phyloP scores from a whole-genome alignment of 768 basidiomycete species.

The Cystofilobasidium ferigula region DNA sequence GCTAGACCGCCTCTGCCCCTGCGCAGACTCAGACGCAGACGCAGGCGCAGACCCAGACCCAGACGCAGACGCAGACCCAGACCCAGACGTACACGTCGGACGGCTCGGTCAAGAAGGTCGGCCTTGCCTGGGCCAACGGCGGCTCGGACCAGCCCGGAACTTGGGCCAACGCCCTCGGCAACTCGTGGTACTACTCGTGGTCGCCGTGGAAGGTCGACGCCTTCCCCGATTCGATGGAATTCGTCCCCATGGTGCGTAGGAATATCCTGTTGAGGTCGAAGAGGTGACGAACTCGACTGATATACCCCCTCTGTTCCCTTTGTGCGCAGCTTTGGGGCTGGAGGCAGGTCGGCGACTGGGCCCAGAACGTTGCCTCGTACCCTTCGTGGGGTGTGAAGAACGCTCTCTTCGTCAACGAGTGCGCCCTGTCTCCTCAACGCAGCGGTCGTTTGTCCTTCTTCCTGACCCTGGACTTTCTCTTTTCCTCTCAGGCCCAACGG shows the following conservation, averaged over 20 bases:
- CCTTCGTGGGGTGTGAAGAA: slow-evolving; percentile 19
- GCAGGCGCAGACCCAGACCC: no score
- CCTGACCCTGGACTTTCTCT: background rate
- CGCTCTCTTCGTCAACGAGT: slow-evolving; percentile 27
- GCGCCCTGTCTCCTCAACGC: background rate
- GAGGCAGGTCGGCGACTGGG: slow-evolving; percentile 23
- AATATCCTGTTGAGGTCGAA: background rate
- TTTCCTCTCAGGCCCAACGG: slow-evolving; percentile 14
- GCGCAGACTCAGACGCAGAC: no score
- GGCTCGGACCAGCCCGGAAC: slow-evolving; percentile 8
- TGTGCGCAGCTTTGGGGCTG: slow-evolving; percentile 15
- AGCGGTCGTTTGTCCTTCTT: background rate
- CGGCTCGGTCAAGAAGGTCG: slow-evolving; percentile 16
- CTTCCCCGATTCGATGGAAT: slow-evolving; percentile 11
- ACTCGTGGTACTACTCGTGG: slow-evolving; percentile 28
- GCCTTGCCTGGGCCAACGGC: slow-evolving; percentile 27
- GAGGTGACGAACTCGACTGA: background rate
- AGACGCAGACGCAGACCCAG: no score
- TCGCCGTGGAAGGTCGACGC: slow-evolving; percentile 24
- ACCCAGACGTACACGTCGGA: background rate
- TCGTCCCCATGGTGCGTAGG: slow-evolving; percentile 25
- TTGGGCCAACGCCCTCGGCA: slow-evolving; percentile 17
- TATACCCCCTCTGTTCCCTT: background rate
- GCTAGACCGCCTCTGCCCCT: background rate
- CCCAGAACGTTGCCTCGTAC: slow-evolving; percentile 16